Percentiles rank a stretch among this genome's conserved stretches.
Evolutionary conservation across 2,329 filamentous ascomycete species (phyloP).

Genomic region (Aplosporella prunicola): DNA sequence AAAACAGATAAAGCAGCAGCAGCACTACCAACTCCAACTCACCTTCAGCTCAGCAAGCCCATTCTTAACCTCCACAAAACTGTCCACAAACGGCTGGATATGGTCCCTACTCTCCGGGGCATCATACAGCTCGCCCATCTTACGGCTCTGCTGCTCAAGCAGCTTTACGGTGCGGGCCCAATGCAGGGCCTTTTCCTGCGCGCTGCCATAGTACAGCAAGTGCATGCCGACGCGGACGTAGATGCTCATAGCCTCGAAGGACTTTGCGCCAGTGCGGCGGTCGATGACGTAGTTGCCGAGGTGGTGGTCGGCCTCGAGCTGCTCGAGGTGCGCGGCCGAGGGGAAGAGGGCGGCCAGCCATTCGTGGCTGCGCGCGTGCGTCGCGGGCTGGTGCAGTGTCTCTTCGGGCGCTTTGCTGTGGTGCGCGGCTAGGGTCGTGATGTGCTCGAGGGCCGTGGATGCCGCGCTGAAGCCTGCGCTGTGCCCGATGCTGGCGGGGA

Average conservation of each 20-base stretch:
- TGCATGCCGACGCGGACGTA: conserved; percentile 37
- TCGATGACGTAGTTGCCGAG: conserved; percentile 37
- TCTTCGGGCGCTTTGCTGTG: background rate
- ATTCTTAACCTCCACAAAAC: conserved; percentile 26
- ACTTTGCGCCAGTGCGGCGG: conserved; percentile 30
- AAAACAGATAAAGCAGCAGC: too few species aligned
- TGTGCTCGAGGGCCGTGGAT: too few species aligned
- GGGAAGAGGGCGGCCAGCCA: too few species aligned
- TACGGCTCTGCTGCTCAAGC: conserved; percentile 28
- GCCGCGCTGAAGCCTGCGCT: too few species aligned
- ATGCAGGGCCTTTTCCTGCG: conserved; percentile 30
- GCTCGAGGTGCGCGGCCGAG: too few species aligned
- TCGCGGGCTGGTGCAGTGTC: background rate
- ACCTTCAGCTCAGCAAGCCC: conserved; percentile 26
- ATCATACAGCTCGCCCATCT: conserved; percentile 35
- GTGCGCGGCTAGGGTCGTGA: too few species aligned
- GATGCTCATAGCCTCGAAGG: conserved; percentile 34
- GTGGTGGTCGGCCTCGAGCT: too few species aligned
- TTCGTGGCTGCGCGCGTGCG: too few species aligned
- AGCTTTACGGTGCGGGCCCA: conserved; percentile 25
- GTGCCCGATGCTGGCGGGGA: too few species aligned
- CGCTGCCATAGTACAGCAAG: conserved; percentile 33
- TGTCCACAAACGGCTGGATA: conserved; percentile 33
- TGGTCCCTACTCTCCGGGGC: conserved; percentile 26
- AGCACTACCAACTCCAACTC: too few species aligned